Conservation (phyloP, 257 asterid genomes). For the Anisodus tanguticus region DNA sequence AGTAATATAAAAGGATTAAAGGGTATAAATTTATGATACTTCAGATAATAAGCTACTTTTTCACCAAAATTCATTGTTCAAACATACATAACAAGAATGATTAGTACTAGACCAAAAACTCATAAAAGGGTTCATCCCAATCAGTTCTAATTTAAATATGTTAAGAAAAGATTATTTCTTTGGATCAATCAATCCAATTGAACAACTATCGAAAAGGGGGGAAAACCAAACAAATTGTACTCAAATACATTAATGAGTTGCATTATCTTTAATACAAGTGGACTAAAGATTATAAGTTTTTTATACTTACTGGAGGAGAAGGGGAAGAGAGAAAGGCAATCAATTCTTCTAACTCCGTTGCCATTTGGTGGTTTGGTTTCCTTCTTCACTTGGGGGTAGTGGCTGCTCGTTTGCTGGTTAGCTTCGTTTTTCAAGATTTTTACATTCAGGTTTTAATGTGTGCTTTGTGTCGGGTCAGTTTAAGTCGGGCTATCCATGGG, state of each 20-base stretch:
- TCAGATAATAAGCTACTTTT: slow-evolving; percentile 33
- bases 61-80: slow-evolving; percentile 44
- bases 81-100: background rate
- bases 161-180: background rate
- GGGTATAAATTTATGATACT: background rate
- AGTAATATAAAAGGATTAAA: background rate
- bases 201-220: background rate
- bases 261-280: background rate
- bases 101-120: background rate
- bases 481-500: no score
- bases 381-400: slow-evolving; percentile 1
- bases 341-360: slow-evolving; percentile 94
- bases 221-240: slow-evolving; percentile 10
- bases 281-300: background rate
- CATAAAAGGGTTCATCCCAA: background rate
- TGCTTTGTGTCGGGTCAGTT: no score
- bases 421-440: background rate
- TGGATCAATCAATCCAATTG: slow-evolving; percentile 15
- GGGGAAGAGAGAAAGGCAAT: slow-evolving; percentile 51
- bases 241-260: background rate
- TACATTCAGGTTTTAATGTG: background rate
- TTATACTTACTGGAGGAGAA: slow-evolving; percentile 65
- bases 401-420: background rate
- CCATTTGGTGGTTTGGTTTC: slow-evolving; percentile 45
- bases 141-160: background rate